Base-by-base conservation (phyloP, 169 alveolate genomes). In the Plasmodium ovale region DNA sequence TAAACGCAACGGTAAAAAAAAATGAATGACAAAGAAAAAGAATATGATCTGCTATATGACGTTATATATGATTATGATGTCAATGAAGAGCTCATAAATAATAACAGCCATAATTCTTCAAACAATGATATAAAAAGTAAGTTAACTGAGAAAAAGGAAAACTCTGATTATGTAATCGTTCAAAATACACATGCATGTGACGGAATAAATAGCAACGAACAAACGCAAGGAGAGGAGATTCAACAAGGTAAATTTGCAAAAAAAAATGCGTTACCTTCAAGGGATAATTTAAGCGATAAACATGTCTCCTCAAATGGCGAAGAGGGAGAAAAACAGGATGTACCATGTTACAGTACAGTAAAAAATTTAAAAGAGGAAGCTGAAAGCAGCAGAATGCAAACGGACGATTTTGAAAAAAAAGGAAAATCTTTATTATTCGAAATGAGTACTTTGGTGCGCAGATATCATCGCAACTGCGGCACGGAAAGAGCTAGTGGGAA, bases 11-110 rank as follows among this genome's bases (percentile, higher is more conserved):
- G 7, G 58, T 23, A 56, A 56, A 44, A 44, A 72, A 72, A 77
- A 77, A 77, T 77, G 88, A 77, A 77, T 77, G 88, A 64, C 25
- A 39, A 33, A 60, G 74, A 44, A 25, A 49, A 77, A 31, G 88
- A 77, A 60, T 77, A 77, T 77, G 88, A 77, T 77, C 42, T 64
- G 19, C 77, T 77, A 3, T 77, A 77, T 53, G 88, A 77, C 49
- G 67, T 39, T 27, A 77, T 77, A 49, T 77, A 77, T 68, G 88
- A 77, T 77, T 77, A 77, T 60, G 88, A 60, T 23, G 42, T 60
- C 14, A 77, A 77, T 33, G 87, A 72, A 19, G 88, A 77, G 44
- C 23, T 60, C 42, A 9, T 62, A 23, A 77, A 62, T 47, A 27
- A 12, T 35, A 62, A 62, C 37, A 74, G 62, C 37, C 2, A 25